Base-by-base conservation (phyloP, 176 grass and related monocot genomes). In the Triticum urartu region DNA sequence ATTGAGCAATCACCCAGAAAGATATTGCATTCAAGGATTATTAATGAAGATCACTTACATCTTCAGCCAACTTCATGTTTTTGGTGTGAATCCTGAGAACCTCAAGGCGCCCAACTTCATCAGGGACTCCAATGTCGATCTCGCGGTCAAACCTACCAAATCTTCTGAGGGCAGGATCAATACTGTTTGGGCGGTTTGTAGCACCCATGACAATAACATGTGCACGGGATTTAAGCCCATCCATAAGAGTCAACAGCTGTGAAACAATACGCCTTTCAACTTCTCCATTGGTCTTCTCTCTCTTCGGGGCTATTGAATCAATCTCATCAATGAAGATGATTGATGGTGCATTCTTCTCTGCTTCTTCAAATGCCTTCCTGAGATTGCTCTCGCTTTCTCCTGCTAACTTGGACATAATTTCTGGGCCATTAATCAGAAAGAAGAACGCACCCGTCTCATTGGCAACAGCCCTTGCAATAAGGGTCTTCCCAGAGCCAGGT, bases 171-270 rank as follows among this genome's bases (percentile, higher is more conserved):
- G 95, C 95, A 77, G 95, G 80, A 72, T 97, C 95, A 45, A 97
- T 94, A 80, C 95, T 92, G 78, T 97, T 92, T 22, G 94, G 94
- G 7, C 94, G 85, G 69, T 97, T 97, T 45, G 94, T 97, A 75
- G 94, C 94, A 17, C 92, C 94, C 78, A 97, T 97, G 45, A 97
- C 94, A 84, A 94, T 97, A 71, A 97, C 94, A 88, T 97, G 94
- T 2, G 92, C 67, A 48, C 94, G 91, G 21, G 92, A 65, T 67
- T 94, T 94, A 28, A 94, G 80, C 24, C 95, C 95, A 83, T 97
- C 95, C 94, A 97, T 97, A 60, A 97, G 78, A 34, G 92, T 97
- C 92, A 97, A 79, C 25, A 97, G 85, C 66, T 94, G 95, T 30
- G 95, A 97, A 79, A 97, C 95, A 76, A 92, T 94, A 42, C 92